Percentiles rank a stretch among this genome's conserved stretches.
These are phyloP conservation scores for Scytalidium lignicola DNA, from an alignment of 2,329 filamentous ascomycete genomes.

Conservation along the genomic window DNA sequence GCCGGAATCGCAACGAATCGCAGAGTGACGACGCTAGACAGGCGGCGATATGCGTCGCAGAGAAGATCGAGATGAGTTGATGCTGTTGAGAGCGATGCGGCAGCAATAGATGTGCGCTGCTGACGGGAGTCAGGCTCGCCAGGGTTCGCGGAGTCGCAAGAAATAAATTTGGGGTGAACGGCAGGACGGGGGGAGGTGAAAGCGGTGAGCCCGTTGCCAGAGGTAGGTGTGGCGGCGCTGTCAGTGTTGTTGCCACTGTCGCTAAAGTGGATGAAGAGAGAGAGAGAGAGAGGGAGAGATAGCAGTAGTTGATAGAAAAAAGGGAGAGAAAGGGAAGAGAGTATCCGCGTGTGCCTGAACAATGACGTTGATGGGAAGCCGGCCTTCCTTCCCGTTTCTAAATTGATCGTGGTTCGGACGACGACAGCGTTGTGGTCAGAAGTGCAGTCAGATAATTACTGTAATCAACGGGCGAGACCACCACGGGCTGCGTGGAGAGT, in stretches of 20 bases:
- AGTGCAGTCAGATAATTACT: too few species aligned
- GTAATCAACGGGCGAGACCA: too few species aligned
- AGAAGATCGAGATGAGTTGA: slow-evolving; percentile 6
- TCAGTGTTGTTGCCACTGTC: background rate
- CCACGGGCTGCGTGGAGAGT: too few species aligned
- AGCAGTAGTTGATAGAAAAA: background rate
- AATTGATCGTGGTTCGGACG: too few species aligned
- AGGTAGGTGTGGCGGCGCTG: background rate
- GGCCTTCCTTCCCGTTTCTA: too few species aligned
- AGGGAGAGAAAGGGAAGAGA: background rate
- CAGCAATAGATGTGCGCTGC: slow-evolving; percentile 1
- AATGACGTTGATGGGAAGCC: too few species aligned
- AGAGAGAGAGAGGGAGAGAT: background rate
- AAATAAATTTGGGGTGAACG: too few species aligned
- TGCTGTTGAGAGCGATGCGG: slow-evolving; percentile 6
- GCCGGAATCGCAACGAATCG: background rate
- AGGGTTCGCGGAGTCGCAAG: too few species aligned
- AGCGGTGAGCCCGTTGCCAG: background rate
- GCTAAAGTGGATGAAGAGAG: background rate
- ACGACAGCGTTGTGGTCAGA: too few species aligned
- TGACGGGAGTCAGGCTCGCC: background rate
- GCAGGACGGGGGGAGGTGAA: background rate
- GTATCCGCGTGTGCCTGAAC: too few species aligned
- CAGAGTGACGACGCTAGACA: background rate
- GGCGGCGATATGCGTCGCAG: background rate